Base-by-base conservation (phyloP, 306 rosid genomes). In the Hippophae gyantsensis region DNA sequence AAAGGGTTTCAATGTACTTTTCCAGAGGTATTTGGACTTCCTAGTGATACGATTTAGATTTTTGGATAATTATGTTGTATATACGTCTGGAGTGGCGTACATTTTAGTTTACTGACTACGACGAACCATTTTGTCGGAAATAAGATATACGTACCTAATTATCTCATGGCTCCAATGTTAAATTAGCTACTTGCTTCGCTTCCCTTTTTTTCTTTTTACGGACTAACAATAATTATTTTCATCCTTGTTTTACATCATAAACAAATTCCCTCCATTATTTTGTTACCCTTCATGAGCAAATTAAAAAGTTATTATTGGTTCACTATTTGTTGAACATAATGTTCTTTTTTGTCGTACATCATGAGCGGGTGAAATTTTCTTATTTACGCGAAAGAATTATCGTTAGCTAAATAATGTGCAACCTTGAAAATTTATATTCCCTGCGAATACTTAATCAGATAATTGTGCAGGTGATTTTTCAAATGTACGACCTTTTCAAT, bases 401-500 rank as follows among this genome's bases (percentile, higher is more conserved):
- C 38, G 38, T 32, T 48, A 26, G 10, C 18, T 54, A 47, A 43
- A 9, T 27, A n/a, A 53, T 44, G 52, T 32, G 54, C 49, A 42
- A 48, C 18, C 54, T 42, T 52, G 44, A 23, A 48, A 18, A 61
- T 59, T 46, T 6, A 12, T 56, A 32, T 52, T 69, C 49, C 47
- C 13, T 48, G 5, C 25, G 48, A 41, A 48, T 46, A 49, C 13
- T 61, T 13, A 64, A 48, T 57, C 57, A 43, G 10, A 41, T 54
- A 12, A 10, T 46, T 62, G 32, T 56, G 72, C 77, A 80, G 79
- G 60, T 61, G 52, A 52, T 26, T 48, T 62, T 52, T 49, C 27
- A 27, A 8, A 27, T 54, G 61, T 43, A 42, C 47, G 73, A 73
- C 42, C 5, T 38, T 54, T 11, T 54, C 51, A n/a, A 45, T 48